These are phyloP conservation scores for Leccinum solheimii DNA, from an alignment of 1,284 basidiomycete species.

Conservation along the genomic window DNA sequence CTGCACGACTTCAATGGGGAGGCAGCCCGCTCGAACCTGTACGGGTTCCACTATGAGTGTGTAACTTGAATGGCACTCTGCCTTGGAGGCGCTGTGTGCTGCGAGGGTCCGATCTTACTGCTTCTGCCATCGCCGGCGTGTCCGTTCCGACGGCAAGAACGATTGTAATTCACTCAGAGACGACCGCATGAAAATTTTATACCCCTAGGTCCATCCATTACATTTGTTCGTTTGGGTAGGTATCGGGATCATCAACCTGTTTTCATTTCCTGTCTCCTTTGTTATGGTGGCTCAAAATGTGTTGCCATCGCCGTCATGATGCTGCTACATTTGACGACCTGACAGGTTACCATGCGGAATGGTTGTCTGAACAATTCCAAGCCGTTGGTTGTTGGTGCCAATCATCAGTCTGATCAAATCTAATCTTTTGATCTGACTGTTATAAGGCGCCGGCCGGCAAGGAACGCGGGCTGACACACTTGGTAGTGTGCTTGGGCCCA, in stretches of 20 bases:
- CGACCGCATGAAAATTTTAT: not conserved
- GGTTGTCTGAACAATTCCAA: not conserved
- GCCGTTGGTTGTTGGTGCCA: not conserved
- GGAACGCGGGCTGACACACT: not conserved
- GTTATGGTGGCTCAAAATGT: not conserved
- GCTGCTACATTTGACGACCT: not conserved
- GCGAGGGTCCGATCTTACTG: too few species aligned
- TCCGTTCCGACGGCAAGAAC: not conserved
- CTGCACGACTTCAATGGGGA: not conserved
- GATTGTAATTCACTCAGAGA: not conserved
- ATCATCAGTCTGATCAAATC: not conserved
- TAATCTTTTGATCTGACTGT: not conserved
- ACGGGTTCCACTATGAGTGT: not conserved
- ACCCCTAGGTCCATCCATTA: not conserved
- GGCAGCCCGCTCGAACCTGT: not conserved
- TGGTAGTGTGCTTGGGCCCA: not conserved
- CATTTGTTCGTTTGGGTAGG: not conserved
- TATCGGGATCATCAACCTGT: not conserved
- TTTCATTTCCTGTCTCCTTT: not conserved
- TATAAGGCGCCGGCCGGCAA: not conserved
- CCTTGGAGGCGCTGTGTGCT: not conserved
- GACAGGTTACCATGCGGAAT: not conserved
- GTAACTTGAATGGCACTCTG: not conserved
- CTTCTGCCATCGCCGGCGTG: too few species aligned
- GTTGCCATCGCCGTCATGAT: too few species aligned